phyloP scores from a whole-genome alignment of 805 yeast genomes.

The Saccharomycopsis sp. region DNA sequence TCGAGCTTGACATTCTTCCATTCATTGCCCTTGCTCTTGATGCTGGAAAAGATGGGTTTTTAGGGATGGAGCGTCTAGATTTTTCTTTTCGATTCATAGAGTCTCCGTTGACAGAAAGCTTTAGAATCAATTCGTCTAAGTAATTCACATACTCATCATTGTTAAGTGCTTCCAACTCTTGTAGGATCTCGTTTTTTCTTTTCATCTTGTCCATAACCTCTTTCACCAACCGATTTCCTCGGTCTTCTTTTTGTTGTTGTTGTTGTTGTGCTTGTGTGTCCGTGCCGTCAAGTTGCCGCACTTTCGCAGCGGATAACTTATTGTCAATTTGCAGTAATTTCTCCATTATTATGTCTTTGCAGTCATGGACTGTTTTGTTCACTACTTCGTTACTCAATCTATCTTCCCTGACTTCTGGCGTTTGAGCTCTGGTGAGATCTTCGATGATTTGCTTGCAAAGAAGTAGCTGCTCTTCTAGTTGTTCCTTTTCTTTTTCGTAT shows the following conservation, averaged over 20 bases:
- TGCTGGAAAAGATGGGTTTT: too few species aligned
- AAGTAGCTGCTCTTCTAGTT: background rate
- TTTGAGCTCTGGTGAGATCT: background rate
- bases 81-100: background rate
- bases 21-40: background rate
- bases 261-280: background rate
- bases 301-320: background rate
- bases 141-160: background rate
- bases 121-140: background rate
- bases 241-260: background rate
- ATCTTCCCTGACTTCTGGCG: background rate
- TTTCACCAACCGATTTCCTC: background rate
- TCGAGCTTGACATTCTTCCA: background rate
- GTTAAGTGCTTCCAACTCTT: background rate
- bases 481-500: background rate
- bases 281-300: background rate
- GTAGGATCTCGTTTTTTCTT: background rate
- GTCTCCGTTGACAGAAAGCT: background rate
- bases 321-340: background rate
- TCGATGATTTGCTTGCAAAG: background rate
- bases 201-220: slow-evolving; percentile 1
- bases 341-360: background rate
- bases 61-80: too few species aligned
- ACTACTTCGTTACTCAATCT: background rate
- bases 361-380: background rate